Evolutionary conservation across 768 basidiomycete genomes (phyloP).

Genomic region (Plicaturopsis crispa): DNA sequence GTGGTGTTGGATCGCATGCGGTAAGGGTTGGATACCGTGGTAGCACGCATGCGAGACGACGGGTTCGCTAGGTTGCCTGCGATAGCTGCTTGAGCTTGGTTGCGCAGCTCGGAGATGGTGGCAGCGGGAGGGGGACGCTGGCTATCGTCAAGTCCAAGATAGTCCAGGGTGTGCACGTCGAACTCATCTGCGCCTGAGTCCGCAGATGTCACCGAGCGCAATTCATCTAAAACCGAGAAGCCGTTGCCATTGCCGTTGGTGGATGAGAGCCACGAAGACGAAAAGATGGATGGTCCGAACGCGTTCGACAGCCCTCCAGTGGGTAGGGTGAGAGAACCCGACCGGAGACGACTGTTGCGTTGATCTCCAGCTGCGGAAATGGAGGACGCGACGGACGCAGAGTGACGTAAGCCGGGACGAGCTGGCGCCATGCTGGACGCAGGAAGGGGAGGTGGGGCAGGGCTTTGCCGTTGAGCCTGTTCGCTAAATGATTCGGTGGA

Average conservation of each 20-base stretch:
- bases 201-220: slow-evolving; percentile 72
- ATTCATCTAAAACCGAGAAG: slow-evolving; percentile 67
- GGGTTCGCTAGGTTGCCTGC: slow-evolving; percentile 69
- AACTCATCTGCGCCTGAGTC: slow-evolving; percentile 82
- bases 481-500: slow-evolving; percentile 42
- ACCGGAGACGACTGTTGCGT: slow-evolving; percentile 79
- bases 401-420: slow-evolving; percentile 68
- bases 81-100: slow-evolving; percentile 86
- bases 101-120: slow-evolving; percentile 82
- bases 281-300: slow-evolving; percentile 85
- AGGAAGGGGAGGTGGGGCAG: slow-evolving; percentile 29
- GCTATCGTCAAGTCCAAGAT: slow-evolving; percentile 87
- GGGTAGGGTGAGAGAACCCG: slow-evolving; percentile 87
- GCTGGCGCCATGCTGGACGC: slow-evolving; percentile 35
- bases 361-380: slow-evolving; percentile 46
- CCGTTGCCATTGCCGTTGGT: slow-evolving; percentile 48
- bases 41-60: slow-evolving; percentile 78
- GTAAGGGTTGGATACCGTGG: slow-evolving; percentile 92
- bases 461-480: slow-evolving; percentile 30
- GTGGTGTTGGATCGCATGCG: slow-evolving; percentile 52
- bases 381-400: slow-evolving; percentile 58
- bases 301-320: slow-evolving; percentile 71
- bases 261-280: slow-evolving; percentile 79
- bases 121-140: slow-evolving; percentile 75
- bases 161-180: slow-evolving; percentile 92